These are phyloP conservation scores for Leucocoprinus birnbaumii DNA, from an alignment of 768 basidiomycete genomes.

Conservation along the genomic window DNA sequence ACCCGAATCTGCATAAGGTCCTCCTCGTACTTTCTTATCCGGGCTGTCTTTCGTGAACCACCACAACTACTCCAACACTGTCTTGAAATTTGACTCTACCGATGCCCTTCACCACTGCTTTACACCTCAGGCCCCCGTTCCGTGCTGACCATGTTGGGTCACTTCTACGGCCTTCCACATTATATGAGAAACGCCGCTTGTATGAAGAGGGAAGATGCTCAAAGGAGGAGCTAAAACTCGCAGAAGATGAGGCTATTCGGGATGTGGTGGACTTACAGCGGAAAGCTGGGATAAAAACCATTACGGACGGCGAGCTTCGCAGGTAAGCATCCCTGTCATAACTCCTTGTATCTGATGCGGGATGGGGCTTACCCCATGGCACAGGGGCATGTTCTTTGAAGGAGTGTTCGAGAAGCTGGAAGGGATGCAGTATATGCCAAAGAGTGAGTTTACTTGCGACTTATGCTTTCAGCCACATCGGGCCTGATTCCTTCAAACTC, in stretches of 20 bases:
- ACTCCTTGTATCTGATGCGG: not conserved
- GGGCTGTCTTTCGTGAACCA: too few relatives aligned
- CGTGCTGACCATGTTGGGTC: conserved; percentile 63
- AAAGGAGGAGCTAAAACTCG: conserved; percentile 37
- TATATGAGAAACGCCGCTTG: conserved; percentile 44
- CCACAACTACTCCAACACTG: too few relatives aligned
- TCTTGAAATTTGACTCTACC: too few relatives aligned
- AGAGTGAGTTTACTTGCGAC: conserved; percentile 30
- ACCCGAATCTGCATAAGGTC: not conserved
- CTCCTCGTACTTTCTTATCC: too few relatives aligned
- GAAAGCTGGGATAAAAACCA: conserved; percentile 51
- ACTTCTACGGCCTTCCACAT: conserved; percentile 48
- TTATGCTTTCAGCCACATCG: conserved; percentile 3
- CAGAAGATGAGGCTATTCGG: conserved; percentile 53
- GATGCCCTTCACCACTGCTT: conserved; percentile 12
- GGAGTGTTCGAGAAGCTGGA: conserved; percentile 67
- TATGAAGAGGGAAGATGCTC: conserved; percentile 40
- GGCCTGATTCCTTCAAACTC: conserved; percentile 8
- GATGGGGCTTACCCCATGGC: conserved; percentile 4
- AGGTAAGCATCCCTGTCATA: conserved; percentile 27
- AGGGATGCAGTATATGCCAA: conserved; percentile 54
- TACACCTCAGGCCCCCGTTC: conserved; percentile 35
- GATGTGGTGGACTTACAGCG: conserved; percentile 52
- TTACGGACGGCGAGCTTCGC: conserved; percentile 61
- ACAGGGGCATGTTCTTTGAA: conserved; percentile 56